Evolutionary conservation across 352 stramenopile species (phyloP).

Genomic region (Phytophthora sp.): DNA sequence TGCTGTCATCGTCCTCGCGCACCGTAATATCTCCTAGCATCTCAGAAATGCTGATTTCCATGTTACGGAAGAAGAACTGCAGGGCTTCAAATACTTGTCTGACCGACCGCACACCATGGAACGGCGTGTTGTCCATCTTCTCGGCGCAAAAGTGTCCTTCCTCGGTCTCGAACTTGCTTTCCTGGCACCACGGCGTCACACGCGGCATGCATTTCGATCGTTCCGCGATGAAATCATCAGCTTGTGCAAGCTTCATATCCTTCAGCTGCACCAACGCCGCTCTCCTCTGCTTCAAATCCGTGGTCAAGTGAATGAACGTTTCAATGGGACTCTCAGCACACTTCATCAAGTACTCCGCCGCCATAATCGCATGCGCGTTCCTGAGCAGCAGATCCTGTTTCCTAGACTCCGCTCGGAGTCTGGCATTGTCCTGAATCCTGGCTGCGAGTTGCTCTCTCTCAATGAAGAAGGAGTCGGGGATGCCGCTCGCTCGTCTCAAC

Average conservation of each 20-base stretch:
- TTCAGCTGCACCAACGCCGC: constrained; percentile 31
- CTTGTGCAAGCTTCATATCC: constrained; percentile 38
- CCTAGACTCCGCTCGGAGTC: constrained; percentile 39
- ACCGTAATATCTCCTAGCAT: constrained; percentile 61
- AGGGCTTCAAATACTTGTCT: constrained; percentile 63
- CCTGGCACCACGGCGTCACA: constrained; percentile 40
- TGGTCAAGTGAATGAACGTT: constrained; percentile 49
- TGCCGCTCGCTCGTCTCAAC: constrained; percentile 33
- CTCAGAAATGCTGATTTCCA: constrained; percentile 67
- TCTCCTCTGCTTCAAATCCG: constrained; percentile 37
- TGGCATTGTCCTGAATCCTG: constrained; percentile 38
- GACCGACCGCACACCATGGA: constrained; percentile 38
- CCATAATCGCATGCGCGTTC: constrained; percentile 42
- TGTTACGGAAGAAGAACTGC: constrained; percentile 62
- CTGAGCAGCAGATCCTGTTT: constrained; percentile 52
- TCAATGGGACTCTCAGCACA: constrained; percentile 38
- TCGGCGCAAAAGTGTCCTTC: constrained; percentile 58
- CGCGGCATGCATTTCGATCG: constrained; percentile 26
- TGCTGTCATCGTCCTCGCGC: constrained; percentile 64
- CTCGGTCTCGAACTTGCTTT: constrained; percentile 50
- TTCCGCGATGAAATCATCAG: constrained; percentile 38
- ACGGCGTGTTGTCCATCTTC: constrained; percentile 66
- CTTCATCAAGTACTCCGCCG: constrained; percentile 47
- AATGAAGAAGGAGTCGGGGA: constrained; percentile 38
- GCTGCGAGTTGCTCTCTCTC: constrained; percentile 29